These are phyloP conservation scores for Colletotrichum shisoi DNA, from an alignment of 2,329 filamentous ascomycete genomes.

Conservation along the genomic window DNA sequence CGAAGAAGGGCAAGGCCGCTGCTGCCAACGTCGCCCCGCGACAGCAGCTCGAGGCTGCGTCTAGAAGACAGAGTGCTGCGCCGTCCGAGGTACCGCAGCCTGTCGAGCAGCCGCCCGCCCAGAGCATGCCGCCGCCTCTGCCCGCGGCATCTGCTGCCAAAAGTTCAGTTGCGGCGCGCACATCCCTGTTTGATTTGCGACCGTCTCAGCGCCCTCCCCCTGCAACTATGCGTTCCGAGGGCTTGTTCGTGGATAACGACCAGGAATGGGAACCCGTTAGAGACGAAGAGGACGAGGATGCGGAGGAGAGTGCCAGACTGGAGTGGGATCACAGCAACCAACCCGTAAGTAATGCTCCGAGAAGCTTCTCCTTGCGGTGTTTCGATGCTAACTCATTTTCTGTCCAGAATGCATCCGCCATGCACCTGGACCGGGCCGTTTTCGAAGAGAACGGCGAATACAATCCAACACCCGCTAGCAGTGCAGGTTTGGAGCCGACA, in stretches of 20 bases:
- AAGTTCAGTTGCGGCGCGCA: conserved; percentile 31
- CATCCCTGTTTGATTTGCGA: conserved; percentile 54
- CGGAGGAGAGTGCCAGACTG: conserved; percentile 71
- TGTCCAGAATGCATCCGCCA: conserved; percentile 54
- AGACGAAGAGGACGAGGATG: conserved; percentile 65
- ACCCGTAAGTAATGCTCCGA: conserved; percentile 57
- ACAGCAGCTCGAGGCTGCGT: conserved; percentile 58
- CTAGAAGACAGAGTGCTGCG: conserved; percentile 54
- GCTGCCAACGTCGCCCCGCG: conserved; percentile 53
- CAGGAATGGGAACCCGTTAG: conserved; percentile 75
- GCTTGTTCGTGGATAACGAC: conserved; percentile 79
- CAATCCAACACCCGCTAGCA: conserved; percentile 43
- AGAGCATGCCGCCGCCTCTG: conserved; percentile 45
- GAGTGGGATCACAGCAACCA: conserved; percentile 77
- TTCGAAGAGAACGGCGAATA: conserved; percentile 43
- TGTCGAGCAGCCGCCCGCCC: conserved; percentile 42
- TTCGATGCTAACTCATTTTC: conserved; percentile 45
- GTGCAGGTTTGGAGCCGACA: conserved; percentile 68
- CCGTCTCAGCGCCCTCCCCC: conserved; percentile 64
- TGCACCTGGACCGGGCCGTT: conserved; percentile 54
- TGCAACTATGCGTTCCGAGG: conserved; percentile 68
- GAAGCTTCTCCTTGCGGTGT: background rate
- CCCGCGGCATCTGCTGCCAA: conserved; percentile 40
- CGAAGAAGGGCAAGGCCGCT: conserved; percentile 52
- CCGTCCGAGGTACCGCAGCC: conserved; percentile 48